A percentile compares a stretch with the other conserved stretches of the same genome.
phyloP scores from a whole-genome alignment of 768 basidiomycete genomes.

The Phylloporus sp. region DNA sequence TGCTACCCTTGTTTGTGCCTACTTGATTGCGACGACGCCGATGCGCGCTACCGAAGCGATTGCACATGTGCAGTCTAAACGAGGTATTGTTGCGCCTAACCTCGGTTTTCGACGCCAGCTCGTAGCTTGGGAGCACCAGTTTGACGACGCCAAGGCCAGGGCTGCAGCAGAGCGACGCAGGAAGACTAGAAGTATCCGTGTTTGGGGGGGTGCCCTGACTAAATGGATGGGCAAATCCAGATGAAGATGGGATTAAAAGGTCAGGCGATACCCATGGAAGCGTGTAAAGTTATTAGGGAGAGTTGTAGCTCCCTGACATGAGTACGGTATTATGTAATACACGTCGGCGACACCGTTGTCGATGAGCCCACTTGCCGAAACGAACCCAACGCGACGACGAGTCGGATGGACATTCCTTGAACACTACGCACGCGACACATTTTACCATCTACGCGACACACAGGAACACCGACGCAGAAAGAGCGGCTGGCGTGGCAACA shows the following conservation, averaged over 20 bases:
- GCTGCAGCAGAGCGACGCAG: slow-evolving; percentile 16
- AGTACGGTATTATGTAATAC: background rate
- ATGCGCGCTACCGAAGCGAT: slow-evolving; percentile 56
- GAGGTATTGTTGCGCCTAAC: slow-evolving; percentile 63
- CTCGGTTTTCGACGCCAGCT: slow-evolving; percentile 64
- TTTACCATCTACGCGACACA: slow-evolving; percentile 2
- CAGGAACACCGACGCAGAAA: slow-evolving; percentile 3
- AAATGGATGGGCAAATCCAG: slow-evolving; percentile 17
- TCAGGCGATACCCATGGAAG: no score
- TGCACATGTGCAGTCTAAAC: slow-evolving; percentile 49
- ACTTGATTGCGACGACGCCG: slow-evolving; percentile 49
- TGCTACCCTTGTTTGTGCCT: slow-evolving; percentile 72
- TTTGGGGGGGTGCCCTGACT: slow-evolving; percentile 6
- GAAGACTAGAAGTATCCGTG: slow-evolving; percentile 4
- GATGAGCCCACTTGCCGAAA: background rate
- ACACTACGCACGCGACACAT: slow-evolving; percentile 9
- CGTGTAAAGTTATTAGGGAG: background rate
- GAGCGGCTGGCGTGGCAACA: slow-evolving; percentile 5
- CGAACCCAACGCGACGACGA: background rate
- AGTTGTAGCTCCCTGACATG: no score
- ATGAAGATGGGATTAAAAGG: background rate
- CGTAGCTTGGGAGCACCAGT: slow-evolving; percentile 30
- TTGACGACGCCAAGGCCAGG: slow-evolving; percentile 22
- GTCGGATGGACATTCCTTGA: slow-evolving; percentile 29
- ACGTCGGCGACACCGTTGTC: background rate